A percentile compares a stretch with the other conserved stretches of the same genome.
These are phyloP conservation scores for Penicillium glabrum DNA, from an alignment of 2,329 filamentous ascomycete genomes.

Conservation along the genomic window DNA sequence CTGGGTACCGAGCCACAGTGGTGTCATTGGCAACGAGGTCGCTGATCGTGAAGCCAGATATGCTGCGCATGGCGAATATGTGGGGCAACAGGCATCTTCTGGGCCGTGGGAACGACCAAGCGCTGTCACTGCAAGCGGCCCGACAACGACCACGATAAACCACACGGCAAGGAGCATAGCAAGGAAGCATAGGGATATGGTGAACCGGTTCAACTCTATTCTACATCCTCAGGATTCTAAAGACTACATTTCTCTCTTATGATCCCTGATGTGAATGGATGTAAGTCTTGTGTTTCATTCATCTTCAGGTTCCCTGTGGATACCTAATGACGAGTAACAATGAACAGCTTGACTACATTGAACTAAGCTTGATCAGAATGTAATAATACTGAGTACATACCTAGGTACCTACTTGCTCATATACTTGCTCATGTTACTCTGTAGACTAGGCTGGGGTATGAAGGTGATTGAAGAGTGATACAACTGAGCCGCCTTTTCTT, in stretches of 20 bases:
- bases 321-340: not conserved
- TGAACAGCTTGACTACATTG: not conserved
- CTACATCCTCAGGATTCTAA: not conserved
- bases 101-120: not conserved
- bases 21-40: not conserved
- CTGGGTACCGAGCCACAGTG: not conserved
- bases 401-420: no score
- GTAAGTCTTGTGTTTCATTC: not conserved
- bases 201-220: no score
- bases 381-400: not conserved
- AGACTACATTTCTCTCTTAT: not conserved
- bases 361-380: not conserved
- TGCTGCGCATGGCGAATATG: not conserved
- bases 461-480: no score
- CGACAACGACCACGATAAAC: no score
- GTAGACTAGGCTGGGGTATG: no score
- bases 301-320: not conserved
- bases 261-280: not conserved
- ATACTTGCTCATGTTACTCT: no score
- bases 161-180: no score
- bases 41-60: not conserved
- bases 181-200: no score
- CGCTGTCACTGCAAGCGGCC: not conserved
- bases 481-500: no score
- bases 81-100: not conserved